Percentiles rank a stretch among this genome's conserved stretches.
phyloP scores from a whole-genome alignment of 2,329 filamentous ascomycete genomes.

The Phialophora chinensis region DNA sequence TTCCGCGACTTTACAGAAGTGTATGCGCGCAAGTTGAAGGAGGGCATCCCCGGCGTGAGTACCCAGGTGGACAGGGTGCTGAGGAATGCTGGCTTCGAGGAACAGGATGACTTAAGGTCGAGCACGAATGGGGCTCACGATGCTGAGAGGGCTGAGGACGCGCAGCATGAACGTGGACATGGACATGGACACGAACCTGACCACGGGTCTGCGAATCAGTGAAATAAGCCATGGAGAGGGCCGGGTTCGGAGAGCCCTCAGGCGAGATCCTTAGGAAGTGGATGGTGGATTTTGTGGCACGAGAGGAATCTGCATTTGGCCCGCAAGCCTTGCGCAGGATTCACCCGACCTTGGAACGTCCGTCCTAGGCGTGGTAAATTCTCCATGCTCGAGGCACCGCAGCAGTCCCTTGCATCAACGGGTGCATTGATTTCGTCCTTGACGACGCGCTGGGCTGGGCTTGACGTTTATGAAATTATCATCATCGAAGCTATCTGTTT shows the following conservation, averaged over 20 bases:
- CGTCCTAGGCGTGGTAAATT: too few species aligned
- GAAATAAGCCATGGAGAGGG: not conserved
- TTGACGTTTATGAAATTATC: too few species aligned
- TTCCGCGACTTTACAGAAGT: constrained; percentile 65
- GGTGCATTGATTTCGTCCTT: too few species aligned
- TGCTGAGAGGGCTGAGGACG: not conserved
- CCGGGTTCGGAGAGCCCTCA: not conserved
- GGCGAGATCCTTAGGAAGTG: not conserved
- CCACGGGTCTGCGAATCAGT: not conserved
- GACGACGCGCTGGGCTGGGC: too few species aligned
- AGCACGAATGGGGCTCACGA: constrained; percentile 3
- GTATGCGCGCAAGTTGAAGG: constrained; percentile 63
- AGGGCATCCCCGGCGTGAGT: constrained; percentile 63
- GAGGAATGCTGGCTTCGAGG: constrained; percentile 42
- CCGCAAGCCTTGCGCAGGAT: not conserved
- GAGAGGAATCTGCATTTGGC: not conserved
- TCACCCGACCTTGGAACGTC: too few species aligned
- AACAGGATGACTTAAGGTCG: not conserved
- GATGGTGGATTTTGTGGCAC: not conserved
- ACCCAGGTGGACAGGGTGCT: constrained; percentile 61
- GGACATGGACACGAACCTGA: not conserved
- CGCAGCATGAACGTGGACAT: not conserved
- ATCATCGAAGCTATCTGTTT: too few species aligned
- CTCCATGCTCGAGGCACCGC: too few species aligned
- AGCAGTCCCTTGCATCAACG: too few species aligned